Percentiles rank a stretch among this genome's conserved stretches.
These are phyloP conservation scores for Brachypodium distachyon DNA, from an alignment of 202 grass and related monocot genomes.

Conservation along the genomic window DNA sequence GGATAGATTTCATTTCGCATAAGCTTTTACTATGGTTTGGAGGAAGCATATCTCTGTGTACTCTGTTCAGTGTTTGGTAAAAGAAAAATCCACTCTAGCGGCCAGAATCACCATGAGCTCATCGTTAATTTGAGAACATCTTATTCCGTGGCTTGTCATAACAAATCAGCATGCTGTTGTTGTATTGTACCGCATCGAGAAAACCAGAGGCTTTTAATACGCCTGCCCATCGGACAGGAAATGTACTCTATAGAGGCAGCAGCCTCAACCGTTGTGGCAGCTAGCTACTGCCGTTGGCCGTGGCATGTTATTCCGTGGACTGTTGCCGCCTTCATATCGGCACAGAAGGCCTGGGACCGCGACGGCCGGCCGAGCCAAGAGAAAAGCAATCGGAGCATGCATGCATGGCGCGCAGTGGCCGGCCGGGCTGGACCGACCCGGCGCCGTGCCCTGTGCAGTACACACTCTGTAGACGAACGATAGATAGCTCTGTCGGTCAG, in stretches of 20 bases:
- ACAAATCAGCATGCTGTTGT: too few relatives aligned
- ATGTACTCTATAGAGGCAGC: background rate
- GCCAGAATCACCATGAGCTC: too few relatives aligned
- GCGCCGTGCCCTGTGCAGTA: background rate
- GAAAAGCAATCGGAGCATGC: background rate
- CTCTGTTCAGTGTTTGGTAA: too few relatives aligned
- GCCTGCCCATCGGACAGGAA: background rate
- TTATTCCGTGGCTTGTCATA: too few relatives aligned
- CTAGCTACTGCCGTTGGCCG: background rate
- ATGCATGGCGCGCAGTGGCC: background rate
- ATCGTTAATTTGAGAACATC: too few relatives aligned
- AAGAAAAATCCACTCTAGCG: too few relatives aligned
- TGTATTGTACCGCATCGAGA: background rate
- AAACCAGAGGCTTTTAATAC: background rate
- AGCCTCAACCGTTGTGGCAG: background rate
- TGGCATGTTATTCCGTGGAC: slow-evolving; percentile 23
- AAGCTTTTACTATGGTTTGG: too few relatives aligned
- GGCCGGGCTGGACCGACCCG: background rate
- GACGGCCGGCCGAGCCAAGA: background rate
- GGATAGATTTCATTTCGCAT: too few relatives aligned
- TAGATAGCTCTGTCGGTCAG: background rate
- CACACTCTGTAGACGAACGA: too few relatives aligned
- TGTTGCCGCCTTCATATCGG: background rate
- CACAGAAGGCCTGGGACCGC: background rate
- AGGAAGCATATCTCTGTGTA: too few relatives aligned